Base-by-base conservation (phyloP, 78 protist genomes). In the Dictyostelium brefeldianum region DNA sequence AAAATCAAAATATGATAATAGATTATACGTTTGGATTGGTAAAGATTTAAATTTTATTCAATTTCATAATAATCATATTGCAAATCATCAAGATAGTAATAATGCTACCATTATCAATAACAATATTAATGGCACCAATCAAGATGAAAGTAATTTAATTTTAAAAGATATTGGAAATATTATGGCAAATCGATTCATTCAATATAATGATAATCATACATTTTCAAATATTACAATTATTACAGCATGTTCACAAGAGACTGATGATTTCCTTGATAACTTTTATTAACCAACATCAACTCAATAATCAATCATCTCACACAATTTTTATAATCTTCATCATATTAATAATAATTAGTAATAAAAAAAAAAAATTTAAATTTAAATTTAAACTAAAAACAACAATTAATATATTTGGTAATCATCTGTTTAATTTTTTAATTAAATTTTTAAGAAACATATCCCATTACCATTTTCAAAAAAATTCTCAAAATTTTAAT, bases 231-330 rank as follows among this genome's bases (percentile, higher is more conserved):
- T 64, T 22, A 59, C 47, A 17, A 79, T 85, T 27, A 85, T 85
- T 27, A 74, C 92, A 1, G 46, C 22, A 18, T 20, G 83, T 3
- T 67, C 65, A 22, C 92, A 85, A 85, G 92, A 85, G 48, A 85
- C 92, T 54, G 92, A 85, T 62, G 92, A 85, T 47, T 85, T 85
- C 62, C 67, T 85, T 73, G 92, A 85, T 75, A 85, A 85, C 57
- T 85, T 85, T 41, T 27, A 29, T 71, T 71, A 71, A 71, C 29
- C 51, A 17, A 20, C 12, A 20, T 22, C 50, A 50, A 50, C 7
- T 29, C 0, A 67, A 67, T 36, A 67, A 67, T 36, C n/a, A 25
- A 51, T 14, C 56, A 8, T 14, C 10, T 12, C 56, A 4, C 10
- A 14, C 56, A 4, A 51, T 51, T 12, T 14, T 51, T 31, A 67